Evolutionary conservation across 2,329 filamentous ascomycete species (phyloP), one percentile per base, ranked within the genome.

Genomic region (Paecilomyces niveus): DNA sequence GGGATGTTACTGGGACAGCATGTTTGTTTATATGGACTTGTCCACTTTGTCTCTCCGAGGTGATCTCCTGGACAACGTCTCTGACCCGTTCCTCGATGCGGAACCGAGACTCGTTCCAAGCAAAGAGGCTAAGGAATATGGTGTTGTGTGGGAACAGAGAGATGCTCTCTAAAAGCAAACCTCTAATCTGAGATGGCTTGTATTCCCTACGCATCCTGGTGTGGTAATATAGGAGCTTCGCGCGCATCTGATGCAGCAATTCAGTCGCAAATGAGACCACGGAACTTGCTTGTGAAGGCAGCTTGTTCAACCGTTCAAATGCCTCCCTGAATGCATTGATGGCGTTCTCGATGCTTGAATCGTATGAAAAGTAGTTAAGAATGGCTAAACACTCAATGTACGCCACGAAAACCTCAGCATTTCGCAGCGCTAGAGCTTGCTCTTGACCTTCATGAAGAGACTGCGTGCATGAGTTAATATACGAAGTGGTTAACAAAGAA

Each of bases 31-130:
- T 24, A 50, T 58, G 52, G 33, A 53, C 22, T 66, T 63, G 18
- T 61, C 50, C 15, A 26, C 22, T 22, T 26, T 21, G 31, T 33
- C 45, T 5, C n/a, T 22, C 15, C n/a, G 31, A 8, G 24, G 64
- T 60, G n/a, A 69, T 61, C 33, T 76, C 70, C 21, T 81, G 74
- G 10, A 92, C 76, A 8, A 89, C 74, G 5, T 82, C 79, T n/a
- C 89, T 85, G 21, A 95, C 84, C 18, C 90, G 88, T 64, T 95
- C 89, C 61, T 91, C 84, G 57, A 94, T 81, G 24, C 87, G 83
- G 51, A 90, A 84, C 7, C 87, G 84, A 1, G 85, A 80, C 68
- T 93, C 87, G 61, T 89, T 86, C 79, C 87, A 89, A n/a, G 86
- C 82, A 62, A 88, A 88, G 0, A 94, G 75, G 1, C 83, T 79